These are phyloP conservation scores for Sordariomycetes sp. DNA, from an alignment of 2,329 filamentous ascomycete genomes.

Conservation along the genomic window DNA sequence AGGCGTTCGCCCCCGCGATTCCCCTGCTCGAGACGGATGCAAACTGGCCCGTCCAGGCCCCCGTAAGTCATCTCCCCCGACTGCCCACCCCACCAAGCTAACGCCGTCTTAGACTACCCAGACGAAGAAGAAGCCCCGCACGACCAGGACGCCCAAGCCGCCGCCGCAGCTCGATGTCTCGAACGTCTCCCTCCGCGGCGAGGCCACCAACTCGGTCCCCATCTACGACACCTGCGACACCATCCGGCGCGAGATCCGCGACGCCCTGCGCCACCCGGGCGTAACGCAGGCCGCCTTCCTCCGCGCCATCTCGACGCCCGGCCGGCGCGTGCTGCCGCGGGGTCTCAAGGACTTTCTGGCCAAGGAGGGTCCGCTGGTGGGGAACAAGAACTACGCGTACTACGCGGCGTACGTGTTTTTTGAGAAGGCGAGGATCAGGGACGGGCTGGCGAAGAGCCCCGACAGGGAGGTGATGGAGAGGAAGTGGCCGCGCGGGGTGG, in stretches of 20 bases:
- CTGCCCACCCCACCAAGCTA: no score
- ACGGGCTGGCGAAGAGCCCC: constrained; percentile 39
- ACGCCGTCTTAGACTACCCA: no score
- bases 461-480: constrained; percentile 41
- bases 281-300: constrained; percentile 41
- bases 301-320: constrained; percentile 30
- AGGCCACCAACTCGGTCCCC: constrained; percentile 31
- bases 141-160: no score
- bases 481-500: constrained; percentile 15
- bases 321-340: constrained; percentile 26
- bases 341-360: constrained; percentile 37
- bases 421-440: constrained; percentile 43
- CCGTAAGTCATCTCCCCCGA: no score
- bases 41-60: no score
- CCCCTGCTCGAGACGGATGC: no score
- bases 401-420: constrained; percentile 49
- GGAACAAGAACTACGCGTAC: constrained; percentile 36
- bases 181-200: constrained; percentile 16
- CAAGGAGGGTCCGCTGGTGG: constrained; percentile 34
- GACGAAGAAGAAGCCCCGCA: no score
- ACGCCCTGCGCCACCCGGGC: constrained; percentile 27
- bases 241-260: constrained; percentile 44
- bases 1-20: no score
- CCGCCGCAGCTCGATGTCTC: no score
- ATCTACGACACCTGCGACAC: constrained; percentile 49